These are phyloP conservation scores for Erythrophleum fordii DNA, from an alignment of 306 rosid genomes.

Conservation along the genomic window DNA sequence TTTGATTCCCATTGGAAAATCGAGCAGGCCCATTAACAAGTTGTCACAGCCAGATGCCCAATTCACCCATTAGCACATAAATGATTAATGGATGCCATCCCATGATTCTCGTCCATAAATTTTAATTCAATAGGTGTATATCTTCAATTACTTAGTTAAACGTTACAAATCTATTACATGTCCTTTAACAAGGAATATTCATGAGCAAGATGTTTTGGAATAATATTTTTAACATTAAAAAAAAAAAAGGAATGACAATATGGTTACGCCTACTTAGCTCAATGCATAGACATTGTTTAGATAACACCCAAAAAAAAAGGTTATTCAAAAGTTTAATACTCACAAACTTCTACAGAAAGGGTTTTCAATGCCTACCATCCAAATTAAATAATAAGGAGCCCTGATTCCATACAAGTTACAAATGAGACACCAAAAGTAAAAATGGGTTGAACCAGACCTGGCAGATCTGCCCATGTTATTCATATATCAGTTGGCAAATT, in stretches of 20 bases:
- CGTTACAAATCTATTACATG: not conserved
- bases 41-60: not conserved
- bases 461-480: not conserved
- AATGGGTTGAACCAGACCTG: not conserved
- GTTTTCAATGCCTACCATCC: not conserved
- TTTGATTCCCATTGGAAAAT: constrained; percentile 8
- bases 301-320: not conserved
- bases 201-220: not conserved
- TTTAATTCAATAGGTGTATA: not conserved
- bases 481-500: not conserved
- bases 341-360: not conserved
- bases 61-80: not conserved
- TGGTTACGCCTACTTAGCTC: not conserved
- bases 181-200: constrained; percentile 16
- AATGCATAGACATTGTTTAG: not conserved
- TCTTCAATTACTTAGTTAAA: not conserved
- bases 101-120: constrained; percentile 8
- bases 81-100: not conserved
- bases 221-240: not conserved
- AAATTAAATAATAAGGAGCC: not conserved
- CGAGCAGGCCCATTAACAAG: constrained; percentile 8
- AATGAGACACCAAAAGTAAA: not conserved
- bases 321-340: not conserved
- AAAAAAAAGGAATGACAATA: not conserved
- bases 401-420: not conserved